Percentiles rank a stretch among this genome's conserved stretches.
These are phyloP conservation scores for Nigrospora oryzae DNA, from an alignment of 2,329 filamentous ascomycete species.

Conservation along the genomic window DNA sequence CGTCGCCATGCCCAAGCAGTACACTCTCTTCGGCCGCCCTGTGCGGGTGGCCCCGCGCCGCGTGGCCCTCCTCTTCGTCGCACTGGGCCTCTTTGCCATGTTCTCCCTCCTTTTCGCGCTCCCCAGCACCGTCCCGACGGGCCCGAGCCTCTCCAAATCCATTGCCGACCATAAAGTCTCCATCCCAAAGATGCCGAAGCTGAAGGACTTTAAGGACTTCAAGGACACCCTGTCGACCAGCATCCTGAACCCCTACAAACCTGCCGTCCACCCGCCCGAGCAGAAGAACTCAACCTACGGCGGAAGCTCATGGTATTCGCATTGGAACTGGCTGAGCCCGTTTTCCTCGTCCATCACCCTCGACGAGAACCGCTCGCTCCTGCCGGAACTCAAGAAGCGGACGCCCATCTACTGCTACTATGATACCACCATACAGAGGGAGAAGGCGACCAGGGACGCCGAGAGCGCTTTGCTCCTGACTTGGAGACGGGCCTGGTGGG, in stretches of 20 bases:
- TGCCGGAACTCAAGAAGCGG: conserved; percentile 66
- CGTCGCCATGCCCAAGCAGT: conserved; percentile 35
- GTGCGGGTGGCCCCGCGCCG: conserved; percentile 43
- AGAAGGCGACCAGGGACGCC: conserved; percentile 56
- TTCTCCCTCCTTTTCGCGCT: conserved; percentile 44
- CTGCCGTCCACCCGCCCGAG: conserved; percentile 62
- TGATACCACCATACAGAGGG: conserved; percentile 56
- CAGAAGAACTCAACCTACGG: conserved; percentile 73
- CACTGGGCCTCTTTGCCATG: conserved; percentile 44
- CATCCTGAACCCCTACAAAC: conserved; percentile 58
- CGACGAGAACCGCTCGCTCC: conserved; percentile 74
- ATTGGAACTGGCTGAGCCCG: conserved; percentile 85
- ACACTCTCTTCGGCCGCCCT: conserved; percentile 36
- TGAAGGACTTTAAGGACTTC: conserved; percentile 11
- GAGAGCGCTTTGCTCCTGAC: conserved; percentile 74
- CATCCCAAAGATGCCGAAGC: conserved; percentile 35
- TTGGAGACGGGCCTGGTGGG: conserved; percentile 94
- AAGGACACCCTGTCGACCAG: conserved; percentile 38
- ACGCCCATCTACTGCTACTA: conserved; percentile 88
- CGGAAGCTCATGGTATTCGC: conserved; percentile 75
- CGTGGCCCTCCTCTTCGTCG: conserved; percentile 40
- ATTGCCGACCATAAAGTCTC: conserved; percentile 39
- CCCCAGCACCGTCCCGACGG: conserved; percentile 36
- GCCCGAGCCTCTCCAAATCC: conserved; percentile 38
- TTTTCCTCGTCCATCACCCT: conserved; percentile 76